phyloP scores from a whole-genome alignment of 768 basidiomycete species.

The Phaffia australis region DNA sequence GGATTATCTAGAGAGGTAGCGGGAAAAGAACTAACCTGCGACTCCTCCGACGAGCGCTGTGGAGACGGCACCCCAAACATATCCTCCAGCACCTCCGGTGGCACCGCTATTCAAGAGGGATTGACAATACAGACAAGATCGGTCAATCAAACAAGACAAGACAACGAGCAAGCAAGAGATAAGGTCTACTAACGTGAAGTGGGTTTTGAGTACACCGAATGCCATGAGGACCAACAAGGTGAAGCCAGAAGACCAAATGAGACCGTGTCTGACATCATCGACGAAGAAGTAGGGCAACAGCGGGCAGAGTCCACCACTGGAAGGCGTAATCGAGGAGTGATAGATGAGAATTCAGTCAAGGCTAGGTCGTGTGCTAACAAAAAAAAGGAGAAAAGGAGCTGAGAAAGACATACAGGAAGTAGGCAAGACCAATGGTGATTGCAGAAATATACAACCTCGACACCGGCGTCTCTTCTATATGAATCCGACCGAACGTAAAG shows the following conservation, averaged over 20 bases:
- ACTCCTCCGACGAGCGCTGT: constrained; percentile 82
- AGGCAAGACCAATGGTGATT: constrained; percentile 82
- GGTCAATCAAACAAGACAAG: background rate
- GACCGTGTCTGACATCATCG: constrained; percentile 48
- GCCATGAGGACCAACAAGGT: constrained; percentile 20
- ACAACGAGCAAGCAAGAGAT: background rate
- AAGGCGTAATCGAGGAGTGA: constrained; percentile 39
- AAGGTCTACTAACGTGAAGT: constrained; percentile 47
- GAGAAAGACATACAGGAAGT: constrained; percentile 4
- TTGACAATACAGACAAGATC: background rate
- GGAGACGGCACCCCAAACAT: constrained; percentile 74
- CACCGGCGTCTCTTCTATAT: constrained; percentile 73
- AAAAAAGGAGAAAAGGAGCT: background rate
- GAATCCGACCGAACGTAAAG: background rate
- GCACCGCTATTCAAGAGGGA: constrained; percentile 38
- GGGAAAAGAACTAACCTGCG: constrained; percentile 40
- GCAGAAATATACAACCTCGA: constrained; percentile 78
- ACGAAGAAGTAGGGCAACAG: constrained; percentile 75
- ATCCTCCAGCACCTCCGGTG: constrained; percentile 54
- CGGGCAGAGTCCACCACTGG: constrained; percentile 84
- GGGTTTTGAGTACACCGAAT: constrained; percentile 60
- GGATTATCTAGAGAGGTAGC: background rate
- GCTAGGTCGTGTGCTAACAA: background rate
- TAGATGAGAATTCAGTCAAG: no score
- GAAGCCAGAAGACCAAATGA: constrained; percentile 37